Conservation (phyloP, 75 land plant species). For the Selaginella tamariscina region DNA sequence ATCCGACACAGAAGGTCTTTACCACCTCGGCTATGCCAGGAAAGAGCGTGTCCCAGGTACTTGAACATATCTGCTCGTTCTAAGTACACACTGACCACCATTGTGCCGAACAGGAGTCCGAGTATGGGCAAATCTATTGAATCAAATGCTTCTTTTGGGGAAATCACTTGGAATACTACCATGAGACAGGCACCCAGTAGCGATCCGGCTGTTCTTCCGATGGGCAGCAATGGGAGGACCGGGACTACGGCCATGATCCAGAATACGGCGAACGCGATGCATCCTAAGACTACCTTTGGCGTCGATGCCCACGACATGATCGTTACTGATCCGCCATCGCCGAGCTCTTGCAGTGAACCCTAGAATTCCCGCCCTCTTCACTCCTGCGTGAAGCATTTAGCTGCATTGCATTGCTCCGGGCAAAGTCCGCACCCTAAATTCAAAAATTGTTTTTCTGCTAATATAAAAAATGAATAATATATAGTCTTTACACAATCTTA, state of each 20-base stretch:
- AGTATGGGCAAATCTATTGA: background rate
- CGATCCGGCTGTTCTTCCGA: constrained; percentile 11
- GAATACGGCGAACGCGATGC: background rate
- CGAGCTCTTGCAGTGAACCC: too few species aligned
- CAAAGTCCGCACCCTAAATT: too few species aligned
- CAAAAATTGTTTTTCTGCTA: too few species aligned
- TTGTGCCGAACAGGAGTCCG: constrained; percentile 8
- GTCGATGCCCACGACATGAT: constrained; percentile 4
- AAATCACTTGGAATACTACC: constrained; percentile 6
- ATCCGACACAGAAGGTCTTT: constrained; percentile 6
- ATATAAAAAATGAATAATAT: too few species aligned
- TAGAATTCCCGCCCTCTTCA: background rate
- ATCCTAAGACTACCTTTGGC: constrained; percentile 7
- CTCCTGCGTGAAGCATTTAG: background rate
- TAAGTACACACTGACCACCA: constrained; percentile 5
- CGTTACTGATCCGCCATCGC: background rate
- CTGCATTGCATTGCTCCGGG: too few species aligned
- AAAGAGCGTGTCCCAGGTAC: constrained; percentile 3
- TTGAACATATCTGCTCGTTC: constrained; percentile 10
- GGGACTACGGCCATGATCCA: constrained; percentile 10
- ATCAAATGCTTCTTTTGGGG: background rate
- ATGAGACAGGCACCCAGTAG: constrained; percentile 1
- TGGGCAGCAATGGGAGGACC: background rate
- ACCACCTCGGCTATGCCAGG: background rate
- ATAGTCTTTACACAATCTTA: too few species aligned